These are phyloP conservation scores for Carex sylvatica DNA, from an alignment of 202 grass and related monocot genomes.

Conservation along the genomic window DNA sequence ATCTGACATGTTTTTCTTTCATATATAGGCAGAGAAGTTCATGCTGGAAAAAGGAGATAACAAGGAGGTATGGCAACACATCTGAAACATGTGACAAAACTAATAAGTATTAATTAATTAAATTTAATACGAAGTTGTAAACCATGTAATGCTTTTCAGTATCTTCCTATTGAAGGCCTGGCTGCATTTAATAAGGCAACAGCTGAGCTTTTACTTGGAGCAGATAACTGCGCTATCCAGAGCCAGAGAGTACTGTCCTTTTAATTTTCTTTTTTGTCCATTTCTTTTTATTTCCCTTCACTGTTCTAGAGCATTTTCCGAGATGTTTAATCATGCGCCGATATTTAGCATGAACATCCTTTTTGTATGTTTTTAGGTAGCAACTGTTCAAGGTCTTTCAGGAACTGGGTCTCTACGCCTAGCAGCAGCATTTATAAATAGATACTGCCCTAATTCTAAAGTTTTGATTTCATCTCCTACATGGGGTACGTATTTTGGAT, in stretches of 20 bases:
- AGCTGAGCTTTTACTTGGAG: constrained; percentile 78
- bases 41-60: constrained; percentile 96
- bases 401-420: constrained; percentile 89
- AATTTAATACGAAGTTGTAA: constrained; percentile 8
- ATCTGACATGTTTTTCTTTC: neutral
- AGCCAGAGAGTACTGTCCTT: constrained; percentile 58
- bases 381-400: constrained; percentile 88
- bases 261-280: constrained; percentile 1
- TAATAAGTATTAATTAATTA: constrained; percentile 18
- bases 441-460: constrained; percentile 96
- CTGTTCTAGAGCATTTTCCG: neutral
- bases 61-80: constrained; percentile 63
- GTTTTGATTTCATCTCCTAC: constrained; percentile 91
- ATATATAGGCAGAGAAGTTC: constrained; percentile 69
- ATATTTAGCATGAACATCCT: neutral
- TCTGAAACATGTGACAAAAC: neutral
- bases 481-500: constrained; percentile 58
- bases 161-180: constrained; percentile 98
- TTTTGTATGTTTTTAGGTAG: constrained; percentile 46
- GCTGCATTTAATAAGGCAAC: constrained; percentile 94
- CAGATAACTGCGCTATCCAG: constrained; percentile 72
- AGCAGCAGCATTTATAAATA: constrained; percentile 93
- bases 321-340: neutral
- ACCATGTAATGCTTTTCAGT: constrained; percentile 46
- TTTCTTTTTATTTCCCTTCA: constrained; percentile 19